phyloP scores from a whole-genome alignment of 352 stramenopile species.

The Pythium angustatum region DNA sequence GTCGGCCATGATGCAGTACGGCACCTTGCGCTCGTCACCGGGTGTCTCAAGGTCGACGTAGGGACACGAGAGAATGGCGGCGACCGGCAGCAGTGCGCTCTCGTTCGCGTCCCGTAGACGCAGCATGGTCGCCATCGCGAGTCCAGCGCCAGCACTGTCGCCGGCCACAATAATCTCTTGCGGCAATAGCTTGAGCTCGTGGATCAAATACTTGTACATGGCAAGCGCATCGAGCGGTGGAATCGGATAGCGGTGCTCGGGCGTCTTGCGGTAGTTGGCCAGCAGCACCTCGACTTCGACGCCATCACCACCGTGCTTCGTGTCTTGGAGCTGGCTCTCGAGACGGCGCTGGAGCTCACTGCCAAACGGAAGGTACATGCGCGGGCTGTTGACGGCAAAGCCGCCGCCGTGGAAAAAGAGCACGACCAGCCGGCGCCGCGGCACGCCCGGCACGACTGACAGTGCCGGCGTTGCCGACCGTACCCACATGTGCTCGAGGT shows the following conservation, averaged over 20 bases:
- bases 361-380: slow-evolving; percentile 31
- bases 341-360: slow-evolving; percentile 36
- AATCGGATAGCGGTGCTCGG: slow-evolving; percentile 15
- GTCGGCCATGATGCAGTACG: slow-evolving; percentile 25
- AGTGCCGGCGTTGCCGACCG: background rate
- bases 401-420: slow-evolving; percentile 30
- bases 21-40: slow-evolving; percentile 23
- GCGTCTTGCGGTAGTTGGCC: slow-evolving; percentile 31
- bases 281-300: slow-evolving; percentile 15
- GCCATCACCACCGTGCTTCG: background rate
- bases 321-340: background rate
- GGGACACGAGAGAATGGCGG: slow-evolving; percentile 26
- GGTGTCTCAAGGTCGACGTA: slow-evolving; percentile 43
- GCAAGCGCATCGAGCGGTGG: slow-evolving; percentile 18
- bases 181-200: slow-evolving; percentile 2
- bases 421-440: slow-evolving; percentile 16
- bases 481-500: slow-evolving; percentile 31
- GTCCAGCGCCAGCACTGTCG: slow-evolving; percentile 25
- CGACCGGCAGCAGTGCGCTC: slow-evolving; percentile 1
- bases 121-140: slow-evolving; percentile 23
- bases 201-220: slow-evolving; percentile 28
- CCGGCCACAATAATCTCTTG: slow-evolving; percentile 21
- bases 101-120: slow-evolving; percentile 14
- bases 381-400: slow-evolving; percentile 22
- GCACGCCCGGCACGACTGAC: too few relatives aligned